Base-by-base conservation (phyloP, 2,329 filamentous ascomycete species). In the Beauveria caledonica region DNA sequence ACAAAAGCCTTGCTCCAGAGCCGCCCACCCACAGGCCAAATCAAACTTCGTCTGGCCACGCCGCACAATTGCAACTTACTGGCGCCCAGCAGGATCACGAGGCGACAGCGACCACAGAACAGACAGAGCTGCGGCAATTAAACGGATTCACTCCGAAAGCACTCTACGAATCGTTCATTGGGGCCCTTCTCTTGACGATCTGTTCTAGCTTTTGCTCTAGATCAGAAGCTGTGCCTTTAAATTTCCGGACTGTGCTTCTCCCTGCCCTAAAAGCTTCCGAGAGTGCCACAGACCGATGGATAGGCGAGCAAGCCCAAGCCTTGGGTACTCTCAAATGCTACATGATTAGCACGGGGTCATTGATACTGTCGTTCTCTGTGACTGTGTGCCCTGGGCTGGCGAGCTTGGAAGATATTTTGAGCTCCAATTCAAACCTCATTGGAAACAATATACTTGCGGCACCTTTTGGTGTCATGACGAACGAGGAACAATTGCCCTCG, bases 161-260 rank as follows among this genome's bases (percentile, higher is more conserved):
- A 19, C 74, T 79, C 5, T 80, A 85, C 65, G 80, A 83, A 61
- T 78, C 78, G 46, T 83, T 85, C 62, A 75, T 85, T 53, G 73
- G 75, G 11, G 79, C 81, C n/a, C 70, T 79, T 10, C 71, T 84
- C 17, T 75, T 78, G 2, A 78, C 80, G n/a, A 66, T 84, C 57
- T 77, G 78, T 2, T 72, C 77, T 5, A 72, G 73, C 6, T 82
- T 84, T 61, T 83, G 81, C 65, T 71, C 71, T 5, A 74, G 71
- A 33, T 74, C 76, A 17, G 75, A 76, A 33, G 80, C 81, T 3
- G 74, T 83, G 23, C 77, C 81, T 4, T 70, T 85, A 4, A 83
- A 83, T 64, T 77, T 77, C 60, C 76, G 79, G 56, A 82, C 79
- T 0, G 69, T 84, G 15, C 68, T 85, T 27, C 73, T 85, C 57